Percentiles rank a stretch among this genome's conserved stretches.
Evolutionary conservation across 495 filamentous ascomycete species (phyloP).

Genomic region (Acidomyces sp.): DNA sequence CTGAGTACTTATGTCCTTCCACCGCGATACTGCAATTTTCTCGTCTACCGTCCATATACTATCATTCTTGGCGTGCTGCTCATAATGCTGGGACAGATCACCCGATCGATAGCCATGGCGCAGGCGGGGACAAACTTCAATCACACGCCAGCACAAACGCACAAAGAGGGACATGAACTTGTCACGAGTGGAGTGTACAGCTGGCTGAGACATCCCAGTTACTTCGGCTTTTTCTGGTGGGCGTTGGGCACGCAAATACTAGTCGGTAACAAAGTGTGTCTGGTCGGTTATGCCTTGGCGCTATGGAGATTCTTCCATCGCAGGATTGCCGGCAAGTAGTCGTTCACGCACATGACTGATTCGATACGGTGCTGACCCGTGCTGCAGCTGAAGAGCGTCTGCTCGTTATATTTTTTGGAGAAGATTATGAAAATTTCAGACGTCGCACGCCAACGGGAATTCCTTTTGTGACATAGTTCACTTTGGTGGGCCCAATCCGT

Average conservation of each 20-base stretch:
- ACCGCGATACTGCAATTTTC: slow-evolving; percentile 29
- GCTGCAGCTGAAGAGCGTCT: slow-evolving; percentile 60
- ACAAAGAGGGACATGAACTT: slow-evolving; percentile 54
- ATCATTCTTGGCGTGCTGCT: slow-evolving; percentile 45
- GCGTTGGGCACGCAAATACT: slow-evolving; percentile 85
- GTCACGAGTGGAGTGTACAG: slow-evolving; percentile 61
- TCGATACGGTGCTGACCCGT: slow-evolving; percentile 2
- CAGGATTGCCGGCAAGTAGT: slow-evolving; percentile 51
- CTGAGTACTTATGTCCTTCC: slow-evolving; percentile 36
- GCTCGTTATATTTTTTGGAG: slow-evolving; percentile 68
- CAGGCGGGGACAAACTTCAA: slow-evolving; percentile 88
- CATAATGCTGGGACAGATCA: slow-evolving; percentile 56
- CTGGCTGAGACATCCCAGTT: slow-evolving; percentile 67
- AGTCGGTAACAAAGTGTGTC: slow-evolving; percentile 69
- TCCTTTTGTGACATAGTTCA: slow-evolving; percentile 44
- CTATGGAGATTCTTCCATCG: slow-evolving; percentile 72
- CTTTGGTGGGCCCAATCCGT: too few relatives aligned
- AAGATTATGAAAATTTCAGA: slow-evolving; percentile 66
- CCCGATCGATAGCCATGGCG: slow-evolving; percentile 68
- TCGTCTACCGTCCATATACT: slow-evolving; percentile 17
- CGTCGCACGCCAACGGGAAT: slow-evolving; percentile 57
- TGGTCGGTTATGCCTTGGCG: slow-evolving; percentile 56
- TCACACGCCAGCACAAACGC: slow-evolving; percentile 61
- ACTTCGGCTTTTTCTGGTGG: slow-evolving; percentile 99
- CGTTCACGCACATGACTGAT: not conserved